Conservation (phyloP, 176 grass and related monocot genomes). For the Raddia guianensis region DNA sequence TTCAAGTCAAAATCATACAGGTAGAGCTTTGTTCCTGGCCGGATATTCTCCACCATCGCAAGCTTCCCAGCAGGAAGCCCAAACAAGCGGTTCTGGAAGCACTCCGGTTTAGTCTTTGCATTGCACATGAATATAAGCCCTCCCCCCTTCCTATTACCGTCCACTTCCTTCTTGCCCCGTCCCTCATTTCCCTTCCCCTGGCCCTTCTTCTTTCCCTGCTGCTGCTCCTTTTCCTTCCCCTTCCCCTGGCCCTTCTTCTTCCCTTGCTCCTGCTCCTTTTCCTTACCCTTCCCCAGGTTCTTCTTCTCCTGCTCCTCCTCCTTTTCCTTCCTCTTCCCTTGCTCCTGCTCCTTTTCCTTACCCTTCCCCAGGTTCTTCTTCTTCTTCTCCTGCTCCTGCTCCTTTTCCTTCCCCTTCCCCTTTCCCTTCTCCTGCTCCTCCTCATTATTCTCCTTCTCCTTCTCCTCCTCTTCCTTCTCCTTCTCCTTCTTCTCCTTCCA, state of each 20-base stretch:
- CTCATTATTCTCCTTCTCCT: neutral
- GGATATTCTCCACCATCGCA: slow-evolving; percentile 58
- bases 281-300: too few relatives aligned
- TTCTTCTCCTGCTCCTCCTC: too few relatives aligned
- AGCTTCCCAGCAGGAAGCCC: slow-evolving; percentile 62
- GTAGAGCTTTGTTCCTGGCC: slow-evolving; percentile 55
- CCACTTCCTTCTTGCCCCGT: slow-evolving; percentile 22
- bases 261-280: neutral
- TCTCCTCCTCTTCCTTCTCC: neutral
- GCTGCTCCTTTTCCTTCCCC: neutral
- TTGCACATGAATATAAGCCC: slow-evolving; percentile 90
- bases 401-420: slow-evolving; percentile 15
- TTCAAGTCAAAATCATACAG: slow-evolving; percentile 85
- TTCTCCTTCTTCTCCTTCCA: slow-evolving; percentile 32
- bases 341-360: slow-evolving; percentile 18
- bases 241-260: slow-evolving; percentile 5
- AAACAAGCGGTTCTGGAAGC: slow-evolving; percentile 56
- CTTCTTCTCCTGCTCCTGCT: too few relatives aligned
- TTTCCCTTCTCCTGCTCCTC: slow-evolving; percentile 19
- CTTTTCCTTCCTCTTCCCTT: neutral
- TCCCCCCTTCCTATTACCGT: slow-evolving; percentile 25
- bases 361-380: too few relatives aligned
- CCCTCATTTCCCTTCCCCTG: neutral
- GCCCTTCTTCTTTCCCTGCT: neutral
- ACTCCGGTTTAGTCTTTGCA: slow-evolving; percentile 67